Evolutionary conservation across 2,329 filamentous ascomycete species (phyloP).

Genomic region (Curvularia spicifera): DNA sequence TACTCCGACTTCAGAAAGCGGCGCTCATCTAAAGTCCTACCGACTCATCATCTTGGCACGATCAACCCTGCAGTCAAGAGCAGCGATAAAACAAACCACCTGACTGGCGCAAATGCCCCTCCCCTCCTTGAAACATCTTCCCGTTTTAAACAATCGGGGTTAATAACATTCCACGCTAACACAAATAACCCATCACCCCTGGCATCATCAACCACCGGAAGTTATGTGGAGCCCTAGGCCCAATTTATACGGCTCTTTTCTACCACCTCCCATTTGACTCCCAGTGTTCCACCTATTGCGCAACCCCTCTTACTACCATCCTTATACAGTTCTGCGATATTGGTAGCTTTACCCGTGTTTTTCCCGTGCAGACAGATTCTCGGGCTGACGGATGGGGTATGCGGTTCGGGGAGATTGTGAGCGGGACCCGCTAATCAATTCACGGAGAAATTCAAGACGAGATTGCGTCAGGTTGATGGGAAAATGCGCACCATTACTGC

Average conservation of each 20-base stretch:
- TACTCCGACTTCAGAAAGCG: not conserved
- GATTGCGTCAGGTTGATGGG: not conserved
- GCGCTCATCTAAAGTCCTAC: not conserved
- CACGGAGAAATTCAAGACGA: conserved; percentile 1
- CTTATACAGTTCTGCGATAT: not conserved
- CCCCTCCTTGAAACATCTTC: conserved; percentile 2
- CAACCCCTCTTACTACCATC: not conserved
- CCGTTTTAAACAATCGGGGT: not conserved
- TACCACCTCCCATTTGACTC: not conserved
- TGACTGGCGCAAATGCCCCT: conserved; percentile 7
- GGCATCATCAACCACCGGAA: not conserved
- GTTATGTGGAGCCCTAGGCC: not conserved
- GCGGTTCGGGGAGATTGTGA: not conserved
- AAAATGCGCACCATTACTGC: not conserved
- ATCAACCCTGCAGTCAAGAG: not conserved
- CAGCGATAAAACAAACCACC: not conserved
- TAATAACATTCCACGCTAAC: conserved; percentile 4
- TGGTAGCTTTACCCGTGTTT: too few species aligned
- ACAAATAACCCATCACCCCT: not conserved
- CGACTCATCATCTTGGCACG: not conserved
- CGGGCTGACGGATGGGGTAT: not conserved
- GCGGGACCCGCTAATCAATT: not conserved
- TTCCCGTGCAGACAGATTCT: too few species aligned
- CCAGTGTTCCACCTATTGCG: not conserved
- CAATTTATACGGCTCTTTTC: not conserved